Conservation (phyloP, 2,329 filamentous ascomycete species). For the Cladophialophora immunda region DNA sequence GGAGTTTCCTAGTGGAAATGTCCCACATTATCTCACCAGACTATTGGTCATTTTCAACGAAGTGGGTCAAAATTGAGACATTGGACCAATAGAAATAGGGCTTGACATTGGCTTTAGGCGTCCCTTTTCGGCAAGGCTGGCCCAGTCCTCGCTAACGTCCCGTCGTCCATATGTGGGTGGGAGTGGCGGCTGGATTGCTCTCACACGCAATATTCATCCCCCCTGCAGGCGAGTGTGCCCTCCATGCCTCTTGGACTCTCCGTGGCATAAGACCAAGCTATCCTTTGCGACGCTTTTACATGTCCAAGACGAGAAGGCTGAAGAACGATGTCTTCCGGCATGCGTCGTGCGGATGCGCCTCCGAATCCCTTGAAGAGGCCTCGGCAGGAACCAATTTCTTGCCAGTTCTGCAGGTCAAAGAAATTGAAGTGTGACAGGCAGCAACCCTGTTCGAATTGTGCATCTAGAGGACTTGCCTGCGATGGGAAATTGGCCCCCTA, state of each 20-base stretch:
- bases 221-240: neutral
- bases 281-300: neutral
- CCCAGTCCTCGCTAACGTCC: neutral
- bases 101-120: neutral
- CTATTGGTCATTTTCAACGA: neutral
- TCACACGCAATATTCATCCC: neutral
- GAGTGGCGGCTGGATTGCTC: neutral
- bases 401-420: conserved; percentile 50
- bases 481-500: conserved; percentile 21
- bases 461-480: conserved; percentile 44
- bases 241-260: neutral
- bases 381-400: conserved; percentile 52
- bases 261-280: neutral
- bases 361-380: conserved; percentile 34
- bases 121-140: neutral
- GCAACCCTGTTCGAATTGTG: conserved; percentile 61
- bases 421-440: conserved; percentile 63
- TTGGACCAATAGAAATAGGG: neutral
- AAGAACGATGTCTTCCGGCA: conserved; percentile 1
- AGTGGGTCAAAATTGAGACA: neutral
- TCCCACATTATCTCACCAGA: too few relatives aligned
- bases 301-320: neutral
- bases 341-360: neutral
- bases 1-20: neutral
- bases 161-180: neutral